A percentile compares a stretch with the other conserved stretches of the same genome.
These are phyloP conservation scores for Juglanconis juglandina DNA, from an alignment of 2,329 filamentous ascomycete genomes.

Conservation along the genomic window DNA sequence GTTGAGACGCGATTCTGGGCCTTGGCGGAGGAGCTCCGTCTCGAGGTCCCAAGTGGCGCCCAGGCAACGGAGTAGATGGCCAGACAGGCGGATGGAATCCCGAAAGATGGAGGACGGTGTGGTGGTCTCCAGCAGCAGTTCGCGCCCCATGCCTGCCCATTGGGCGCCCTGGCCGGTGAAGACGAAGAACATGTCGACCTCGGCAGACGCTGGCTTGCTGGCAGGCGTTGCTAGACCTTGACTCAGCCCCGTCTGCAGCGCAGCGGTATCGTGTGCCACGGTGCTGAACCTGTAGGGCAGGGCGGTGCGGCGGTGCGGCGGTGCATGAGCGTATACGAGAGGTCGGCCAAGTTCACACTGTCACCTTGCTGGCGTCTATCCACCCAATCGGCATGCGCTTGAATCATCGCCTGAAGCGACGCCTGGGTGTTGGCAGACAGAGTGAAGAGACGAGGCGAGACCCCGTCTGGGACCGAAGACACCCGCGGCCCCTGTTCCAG, in stretches of 20 bases:
- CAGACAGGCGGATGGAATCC: neutral
- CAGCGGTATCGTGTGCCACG: neutral
- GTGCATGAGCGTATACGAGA: constrained; percentile 20
- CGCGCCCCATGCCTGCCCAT: neutral
- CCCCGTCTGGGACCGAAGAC: neutral
- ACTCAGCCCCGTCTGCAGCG: neutral
- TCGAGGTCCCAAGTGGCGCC: neutral
- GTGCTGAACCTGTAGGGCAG: constrained; percentile 16
- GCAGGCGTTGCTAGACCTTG: neutral
- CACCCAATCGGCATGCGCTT: neutral
- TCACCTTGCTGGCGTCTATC: neutral
- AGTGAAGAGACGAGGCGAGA: neutral
- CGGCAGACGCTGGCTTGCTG: neutral
- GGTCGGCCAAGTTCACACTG: neutral
- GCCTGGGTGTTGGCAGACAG: neutral
- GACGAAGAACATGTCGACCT: neutral
- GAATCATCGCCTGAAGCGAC: neutral
- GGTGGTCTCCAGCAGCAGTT: neutral
- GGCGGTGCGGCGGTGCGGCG: constrained; percentile 15
- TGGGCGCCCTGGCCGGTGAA: constrained; percentile 11
- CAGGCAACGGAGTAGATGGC: neutral
- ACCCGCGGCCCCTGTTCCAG: neutral
- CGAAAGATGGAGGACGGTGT: neutral
- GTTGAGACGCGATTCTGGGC: neutral
- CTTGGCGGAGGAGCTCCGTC: constrained; percentile 2